Conservation (phyloP, 805 yeast species). For the Candida sithepensis region DNA sequence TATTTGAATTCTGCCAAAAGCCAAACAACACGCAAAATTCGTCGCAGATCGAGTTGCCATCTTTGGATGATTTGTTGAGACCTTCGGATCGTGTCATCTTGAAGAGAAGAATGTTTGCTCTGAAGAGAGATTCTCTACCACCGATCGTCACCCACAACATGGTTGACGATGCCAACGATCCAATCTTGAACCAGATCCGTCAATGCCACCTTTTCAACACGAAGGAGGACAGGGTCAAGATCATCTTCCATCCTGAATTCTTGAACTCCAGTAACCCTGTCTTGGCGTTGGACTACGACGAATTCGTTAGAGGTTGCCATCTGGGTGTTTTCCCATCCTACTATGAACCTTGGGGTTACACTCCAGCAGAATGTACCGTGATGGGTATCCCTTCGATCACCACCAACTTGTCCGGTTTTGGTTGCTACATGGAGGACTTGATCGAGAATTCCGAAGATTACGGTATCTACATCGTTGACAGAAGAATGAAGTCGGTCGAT, state of each 20-base stretch:
- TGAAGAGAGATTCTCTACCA: constrained; percentile 85
- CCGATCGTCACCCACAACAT: constrained; percentile 97
- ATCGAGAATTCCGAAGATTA: constrained; percentile 93
- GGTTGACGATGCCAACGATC: constrained; percentile 89
- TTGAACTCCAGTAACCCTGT: constrained; percentile 93
- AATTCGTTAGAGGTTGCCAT: constrained; percentile 96
- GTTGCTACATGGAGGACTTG: constrained; percentile 97
- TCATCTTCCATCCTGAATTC: constrained; percentile 97
- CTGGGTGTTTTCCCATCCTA: constrained; percentile 97
- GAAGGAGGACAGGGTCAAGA: constrained; percentile 87
- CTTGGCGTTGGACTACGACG: constrained; percentile 90
- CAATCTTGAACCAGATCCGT: constrained; percentile 87
- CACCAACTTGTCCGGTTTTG: constrained; percentile 93
- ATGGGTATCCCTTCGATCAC: constrained; percentile 99
- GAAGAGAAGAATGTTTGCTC: constrained; percentile 89
- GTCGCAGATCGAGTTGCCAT: constrained; percentile 47
- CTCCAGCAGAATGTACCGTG: constrained; percentile 98
- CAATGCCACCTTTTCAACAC: constrained; percentile 86
- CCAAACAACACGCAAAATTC: constrained; percentile 43
- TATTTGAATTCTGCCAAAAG: constrained; percentile 78
- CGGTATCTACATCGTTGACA: constrained; percentile 95
- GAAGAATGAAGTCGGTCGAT: constrained; percentile 88
- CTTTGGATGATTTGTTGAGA: constrained; percentile 77
- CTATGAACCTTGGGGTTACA: constrained; percentile 99
- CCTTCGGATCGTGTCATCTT: constrained; percentile 85